Conservation (phyloP, 371 early-diverging fungal genomes). For the Quaeritorhiza haematococci region DNA sequence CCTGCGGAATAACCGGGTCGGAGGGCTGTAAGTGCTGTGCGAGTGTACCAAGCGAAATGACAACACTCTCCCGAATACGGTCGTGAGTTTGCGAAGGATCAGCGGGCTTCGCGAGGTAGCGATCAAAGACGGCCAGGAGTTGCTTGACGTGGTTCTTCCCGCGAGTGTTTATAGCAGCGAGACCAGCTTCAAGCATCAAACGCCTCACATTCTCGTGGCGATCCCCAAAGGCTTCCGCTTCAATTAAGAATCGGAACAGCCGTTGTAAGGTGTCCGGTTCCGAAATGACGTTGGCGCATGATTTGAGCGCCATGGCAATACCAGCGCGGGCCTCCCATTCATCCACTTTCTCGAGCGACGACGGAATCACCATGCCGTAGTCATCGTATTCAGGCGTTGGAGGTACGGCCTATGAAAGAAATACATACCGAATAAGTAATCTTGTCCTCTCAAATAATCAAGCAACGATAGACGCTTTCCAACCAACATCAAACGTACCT, state of each 20-base stretch:
- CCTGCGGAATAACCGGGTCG: conserved; percentile 69
- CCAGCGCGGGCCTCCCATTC: conserved; percentile 79
- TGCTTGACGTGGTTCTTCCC: conserved; percentile 64
- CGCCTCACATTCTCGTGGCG: conserved; percentile 71
- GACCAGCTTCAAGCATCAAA: conserved; percentile 82
- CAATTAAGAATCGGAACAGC: conserved; percentile 76
- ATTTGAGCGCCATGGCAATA: conserved; percentile 67
- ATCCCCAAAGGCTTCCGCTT: conserved; percentile 82
- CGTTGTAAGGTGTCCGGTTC: conserved; percentile 42
- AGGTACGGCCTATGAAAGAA: conserved; percentile 60
- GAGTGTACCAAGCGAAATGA: conserved; percentile 86
- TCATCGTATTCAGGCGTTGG: conserved; percentile 86
- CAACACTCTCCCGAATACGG: conserved; percentile 71
- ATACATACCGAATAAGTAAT: too few species aligned
- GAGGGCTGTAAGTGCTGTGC: conserved; percentile 77
- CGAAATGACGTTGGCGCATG: conserved; percentile 62
- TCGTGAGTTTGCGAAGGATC: conserved; percentile 41
- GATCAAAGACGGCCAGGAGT: conserved; percentile 72
- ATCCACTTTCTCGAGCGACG: conserved; percentile 75
- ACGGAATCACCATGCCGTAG: conserved; percentile 83
- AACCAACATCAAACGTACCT: conserved; percentile 11
- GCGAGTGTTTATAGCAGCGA: conserved; percentile 68
- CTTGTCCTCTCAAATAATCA: too few species aligned
- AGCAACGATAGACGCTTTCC: neutral
- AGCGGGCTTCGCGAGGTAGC: conserved; percentile 62